Percentiles rank a stretch among this genome's conserved stretches.
Conservation (phyloP, 2,329 filamentous ascomycete genomes). For the Pseudocercospora musae region DNA sequence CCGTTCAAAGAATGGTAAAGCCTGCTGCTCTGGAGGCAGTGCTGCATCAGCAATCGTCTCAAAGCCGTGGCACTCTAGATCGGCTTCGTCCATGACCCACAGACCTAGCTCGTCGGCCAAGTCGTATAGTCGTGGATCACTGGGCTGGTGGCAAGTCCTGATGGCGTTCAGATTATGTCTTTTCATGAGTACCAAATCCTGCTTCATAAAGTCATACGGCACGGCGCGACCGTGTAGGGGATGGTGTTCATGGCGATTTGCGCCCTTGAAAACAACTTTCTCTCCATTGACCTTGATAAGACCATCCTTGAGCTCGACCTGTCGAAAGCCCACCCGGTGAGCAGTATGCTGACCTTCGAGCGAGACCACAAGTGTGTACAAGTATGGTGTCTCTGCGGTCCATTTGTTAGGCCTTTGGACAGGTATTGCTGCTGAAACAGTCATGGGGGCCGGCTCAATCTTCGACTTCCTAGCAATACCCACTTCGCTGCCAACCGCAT, state of each 20-base stretch:
- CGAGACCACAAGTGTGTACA: slow-evolving; percentile 55
- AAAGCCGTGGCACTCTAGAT: slow-evolving; percentile 49
- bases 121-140: slow-evolving; percentile 58
- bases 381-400: slow-evolving; percentile 64
- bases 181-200: slow-evolving; percentile 67
- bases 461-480: slow-evolving; percentile 5
- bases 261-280: slow-evolving; percentile 59
- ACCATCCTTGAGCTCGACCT: slow-evolving; percentile 60
- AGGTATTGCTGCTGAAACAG: slow-evolving; percentile 38
- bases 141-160: slow-evolving; percentile 66
- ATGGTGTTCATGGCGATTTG: slow-evolving; percentile 70
- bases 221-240: slow-evolving; percentile 61
- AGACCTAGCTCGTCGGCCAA: slow-evolving; percentile 64
- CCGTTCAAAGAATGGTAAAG: slow-evolving; percentile 47
- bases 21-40: slow-evolving; percentile 49
- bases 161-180: slow-evolving; percentile 68
- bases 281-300: slow-evolving; percentile 62
- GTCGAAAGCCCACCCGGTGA: slow-evolving; percentile 62
- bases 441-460: slow-evolving; percentile 17
- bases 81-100: slow-evolving; percentile 60
- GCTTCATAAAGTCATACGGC: slow-evolving; percentile 58
- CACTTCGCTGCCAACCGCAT: slow-evolving; percentile 36
- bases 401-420: slow-evolving; percentile 59
- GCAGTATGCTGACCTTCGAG: slow-evolving; percentile 44
- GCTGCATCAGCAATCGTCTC: slow-evolving; percentile 35